These are phyloP conservation scores for Kregervanrija delftensis DNA, from an alignment of 805 yeast species.

Conservation along the genomic window DNA sequence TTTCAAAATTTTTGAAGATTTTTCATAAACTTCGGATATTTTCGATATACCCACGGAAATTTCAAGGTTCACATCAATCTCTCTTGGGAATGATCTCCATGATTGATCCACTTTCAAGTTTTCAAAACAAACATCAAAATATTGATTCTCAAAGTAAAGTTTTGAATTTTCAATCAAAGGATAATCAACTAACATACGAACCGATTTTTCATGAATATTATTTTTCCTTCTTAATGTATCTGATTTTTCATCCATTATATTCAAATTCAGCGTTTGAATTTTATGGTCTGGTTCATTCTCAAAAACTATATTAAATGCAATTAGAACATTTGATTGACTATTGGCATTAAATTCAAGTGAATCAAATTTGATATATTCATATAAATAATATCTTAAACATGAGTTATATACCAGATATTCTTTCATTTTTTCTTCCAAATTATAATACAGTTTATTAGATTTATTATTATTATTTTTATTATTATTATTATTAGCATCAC, in stretches of 20 bases:
- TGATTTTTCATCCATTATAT: slow-evolving; percentile 21
- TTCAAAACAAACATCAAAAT: slow-evolving; percentile 27
- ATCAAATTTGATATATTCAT: slow-evolving; percentile 7
- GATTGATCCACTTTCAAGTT: slow-evolving; percentile 23
- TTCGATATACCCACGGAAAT: slow-evolving; percentile 23
- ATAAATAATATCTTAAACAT: slow-evolving; percentile 13
- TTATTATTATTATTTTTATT: neutral
- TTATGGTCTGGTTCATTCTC: slow-evolving; percentile 10
- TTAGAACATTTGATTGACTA: slow-evolving; percentile 7
- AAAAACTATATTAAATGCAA: slow-evolving; percentile 18
- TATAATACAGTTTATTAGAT: neutral
- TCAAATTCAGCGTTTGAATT: slow-evolving; percentile 21
- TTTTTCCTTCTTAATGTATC: slow-evolving; percentile 22
- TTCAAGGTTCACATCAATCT: slow-evolving; percentile 13
- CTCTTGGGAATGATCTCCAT: slow-evolving; percentile 18
- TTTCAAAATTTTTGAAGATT: slow-evolving; percentile 14
- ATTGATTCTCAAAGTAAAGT: slow-evolving; percentile 13
- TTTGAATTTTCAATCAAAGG: slow-evolving; percentile 12
- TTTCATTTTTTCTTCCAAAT: neutral
- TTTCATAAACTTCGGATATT: slow-evolving; percentile 16
- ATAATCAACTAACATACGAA: slow-evolving; percentile 19
- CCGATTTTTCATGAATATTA: slow-evolving; percentile 11
- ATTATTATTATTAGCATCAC: neutral
- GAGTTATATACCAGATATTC: slow-evolving; percentile 8
- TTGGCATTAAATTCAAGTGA: slow-evolving; percentile 1